phyloP scores from a whole-genome alignment of 2,329 filamentous ascomycete genomes.

The Neofusicoccum laricinum region DNA sequence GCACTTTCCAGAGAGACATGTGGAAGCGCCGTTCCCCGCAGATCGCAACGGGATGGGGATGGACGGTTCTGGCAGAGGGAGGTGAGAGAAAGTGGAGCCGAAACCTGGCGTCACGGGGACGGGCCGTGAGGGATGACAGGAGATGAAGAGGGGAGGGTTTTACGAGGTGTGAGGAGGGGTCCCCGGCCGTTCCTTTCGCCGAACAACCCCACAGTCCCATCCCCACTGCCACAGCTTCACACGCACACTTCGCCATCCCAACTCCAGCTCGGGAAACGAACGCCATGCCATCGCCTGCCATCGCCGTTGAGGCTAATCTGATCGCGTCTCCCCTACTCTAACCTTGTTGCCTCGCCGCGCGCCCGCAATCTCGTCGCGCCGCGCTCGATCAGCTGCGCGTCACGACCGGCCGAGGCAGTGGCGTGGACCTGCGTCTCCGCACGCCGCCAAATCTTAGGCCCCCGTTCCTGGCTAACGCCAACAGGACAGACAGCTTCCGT shows the following conservation, averaged over 20 bases:
- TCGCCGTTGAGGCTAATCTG: background rate
- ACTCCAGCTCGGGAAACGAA: background rate
- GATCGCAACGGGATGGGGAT: too few relatives aligned
- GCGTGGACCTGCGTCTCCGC: slow-evolving; percentile 7
- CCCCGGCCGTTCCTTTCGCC: background rate
- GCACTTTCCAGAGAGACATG: too few relatives aligned
- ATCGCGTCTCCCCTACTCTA: background rate
- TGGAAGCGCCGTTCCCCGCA: too few relatives aligned
- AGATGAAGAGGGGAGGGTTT: background rate
- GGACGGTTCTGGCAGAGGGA: too few relatives aligned
- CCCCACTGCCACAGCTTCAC: background rate
- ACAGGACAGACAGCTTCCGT: background rate
- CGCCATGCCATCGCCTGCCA: background rate
- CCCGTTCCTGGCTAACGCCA: background rate
- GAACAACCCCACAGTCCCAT: background rate
- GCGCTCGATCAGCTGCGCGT: background rate
- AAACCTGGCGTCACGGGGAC: background rate
- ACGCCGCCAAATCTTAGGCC: background rate
- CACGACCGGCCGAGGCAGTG: background rate
- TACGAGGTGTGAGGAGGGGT: background rate
- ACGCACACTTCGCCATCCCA: background rate
- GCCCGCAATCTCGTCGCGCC: background rate
- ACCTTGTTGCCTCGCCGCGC: background rate
- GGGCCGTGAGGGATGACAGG: background rate
- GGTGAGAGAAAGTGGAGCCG: background rate